Conservation (phyloP, 768 basidiomycete species). For the Podaxis mareebaensis region DNA sequence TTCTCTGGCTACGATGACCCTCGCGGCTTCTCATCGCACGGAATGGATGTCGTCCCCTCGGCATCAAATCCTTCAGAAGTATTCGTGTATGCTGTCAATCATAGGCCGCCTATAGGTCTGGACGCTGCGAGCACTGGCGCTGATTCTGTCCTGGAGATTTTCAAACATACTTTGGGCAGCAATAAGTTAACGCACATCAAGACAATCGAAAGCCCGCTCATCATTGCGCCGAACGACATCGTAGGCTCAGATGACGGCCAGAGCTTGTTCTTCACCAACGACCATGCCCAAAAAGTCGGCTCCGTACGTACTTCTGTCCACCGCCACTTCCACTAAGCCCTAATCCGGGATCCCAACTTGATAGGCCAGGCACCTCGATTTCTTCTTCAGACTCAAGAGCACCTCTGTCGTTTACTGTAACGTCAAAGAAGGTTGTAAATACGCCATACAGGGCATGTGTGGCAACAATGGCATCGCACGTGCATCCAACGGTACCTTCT, state of each 20-base stretch:
- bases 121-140: constrained; percentile 52
- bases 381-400: constrained; percentile 31
- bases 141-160: constrained; percentile 72
- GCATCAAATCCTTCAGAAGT: constrained; percentile 45
- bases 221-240: constrained; percentile 71
- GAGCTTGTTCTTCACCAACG: constrained; percentile 73
- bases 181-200: constrained; percentile 49
- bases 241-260: constrained; percentile 65
- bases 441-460: constrained; percentile 50
- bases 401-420: constrained; percentile 69
- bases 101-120: constrained; percentile 51
- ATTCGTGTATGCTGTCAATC: constrained; percentile 73
- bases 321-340: neutral
- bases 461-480: constrained; percentile 64
- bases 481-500: constrained; percentile 62
- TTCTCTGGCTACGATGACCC: constrained; percentile 37
- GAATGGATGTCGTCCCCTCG: constrained; percentile 69
- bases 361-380: constrained; percentile 30
- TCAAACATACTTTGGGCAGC: constrained; percentile 50
- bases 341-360: neutral
- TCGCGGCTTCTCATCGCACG: constrained; percentile 57
- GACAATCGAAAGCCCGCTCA: constrained; percentile 56
- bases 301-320: constrained; percentile 38
- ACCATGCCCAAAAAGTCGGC: constrained; percentile 55
- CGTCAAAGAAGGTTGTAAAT: constrained; percentile 57